A percentile compares a stretch with the other conserved stretches of the same genome.
Evolutionary conservation across 352 stramenopile species (phyloP).

Genomic region (Lagenidium sp.): DNA sequence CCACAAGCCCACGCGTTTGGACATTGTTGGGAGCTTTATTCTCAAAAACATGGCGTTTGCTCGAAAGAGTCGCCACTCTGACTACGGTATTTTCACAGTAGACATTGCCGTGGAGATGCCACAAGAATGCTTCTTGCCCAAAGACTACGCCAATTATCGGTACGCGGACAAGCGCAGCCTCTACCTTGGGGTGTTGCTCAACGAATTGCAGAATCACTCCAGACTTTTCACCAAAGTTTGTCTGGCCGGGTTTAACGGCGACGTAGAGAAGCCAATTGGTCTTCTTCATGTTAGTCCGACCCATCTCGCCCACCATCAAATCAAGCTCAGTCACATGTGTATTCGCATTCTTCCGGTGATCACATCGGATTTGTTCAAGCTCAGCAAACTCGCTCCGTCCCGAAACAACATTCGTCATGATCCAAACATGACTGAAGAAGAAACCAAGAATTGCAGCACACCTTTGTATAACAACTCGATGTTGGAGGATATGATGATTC

Average conservation of each 20-base stretch:
- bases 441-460: conserved; percentile 62
- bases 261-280: conserved; percentile 70
- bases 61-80: conserved; percentile 26
- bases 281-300: conserved; percentile 33
- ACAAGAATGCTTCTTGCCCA: conserved; percentile 66
- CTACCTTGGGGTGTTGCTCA: conserved; percentile 71
- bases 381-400: conserved; percentile 66
- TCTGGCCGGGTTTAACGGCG: conserved; percentile 64
- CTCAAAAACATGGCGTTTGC: conserved; percentile 72
- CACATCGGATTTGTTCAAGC: conserved; percentile 61
- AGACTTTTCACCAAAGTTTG: conserved; percentile 42
- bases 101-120: conserved; percentile 85
- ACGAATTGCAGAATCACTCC: conserved; percentile 31
- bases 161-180: conserved; percentile 87
- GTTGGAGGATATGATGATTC: conserved; percentile 86
- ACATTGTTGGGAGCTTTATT: conserved; percentile 86
- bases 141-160: conserved; percentile 86
- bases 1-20: conserved; percentile 51
- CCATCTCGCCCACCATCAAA: conserved; percentile 28
- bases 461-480: conserved; percentile 89
- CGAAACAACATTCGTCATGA: conserved; percentile 85
- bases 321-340: conserved; percentile 42
- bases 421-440: conserved; percentile 53
- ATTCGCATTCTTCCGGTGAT: conserved; percentile 74
- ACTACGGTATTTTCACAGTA: conserved; percentile 56